Base-by-base conservation (phyloP, 2,329 filamentous ascomycete genomes). In the Amesomyces nigricolor region DNA sequence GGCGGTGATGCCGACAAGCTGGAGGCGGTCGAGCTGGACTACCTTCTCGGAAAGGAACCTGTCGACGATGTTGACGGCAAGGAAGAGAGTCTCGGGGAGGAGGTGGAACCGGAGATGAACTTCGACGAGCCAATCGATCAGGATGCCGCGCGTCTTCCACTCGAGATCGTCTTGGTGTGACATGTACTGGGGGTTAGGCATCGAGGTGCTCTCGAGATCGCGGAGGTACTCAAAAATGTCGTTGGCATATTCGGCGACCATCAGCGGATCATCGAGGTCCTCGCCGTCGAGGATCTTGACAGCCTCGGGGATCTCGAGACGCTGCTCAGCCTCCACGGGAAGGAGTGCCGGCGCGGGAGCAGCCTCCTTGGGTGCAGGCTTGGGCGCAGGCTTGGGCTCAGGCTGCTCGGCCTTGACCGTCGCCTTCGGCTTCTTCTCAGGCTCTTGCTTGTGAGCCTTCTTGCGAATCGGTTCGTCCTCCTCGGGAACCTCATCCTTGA, bases 51-150 rank as follows among this genome's bases (percentile, higher is more conserved):
- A 96, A 46, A 99, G 82, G 78, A 97, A 99, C 58, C 94, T 91
- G 71, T 99, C 94, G 69, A 97, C 95, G 71, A 97, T 91, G 80
- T 97, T 99, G 79, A 96, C 89, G 45, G 91, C 87, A 38, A 99
- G 83, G 81, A 96, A 99, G 45, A 97, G 81, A 2, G 94, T 97
- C 76, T 99, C 94, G 19, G 94, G 94, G 42, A 97, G 82, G 16
- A 99, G 84, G 64, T 94, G 88, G 78, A 97, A 99, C 55, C 92
- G 89, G 19, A 90, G 96, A 77, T 99, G 94, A 46, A 99, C 94
- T 72, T 99, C 94, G 61, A 99, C 91, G 62, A 99, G 81, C 94
- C 94, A 99, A 75, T 99, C 94, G 63, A 97, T 85, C 53, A 99
- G 82, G 63, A 99, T 96, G 61, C 91, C 92, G 65, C 94, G 89